These are phyloP conservation scores for Dendrobium nobile DNA, from an alignment of 106 monocot genomes.

Conservation along the genomic window DNA sequence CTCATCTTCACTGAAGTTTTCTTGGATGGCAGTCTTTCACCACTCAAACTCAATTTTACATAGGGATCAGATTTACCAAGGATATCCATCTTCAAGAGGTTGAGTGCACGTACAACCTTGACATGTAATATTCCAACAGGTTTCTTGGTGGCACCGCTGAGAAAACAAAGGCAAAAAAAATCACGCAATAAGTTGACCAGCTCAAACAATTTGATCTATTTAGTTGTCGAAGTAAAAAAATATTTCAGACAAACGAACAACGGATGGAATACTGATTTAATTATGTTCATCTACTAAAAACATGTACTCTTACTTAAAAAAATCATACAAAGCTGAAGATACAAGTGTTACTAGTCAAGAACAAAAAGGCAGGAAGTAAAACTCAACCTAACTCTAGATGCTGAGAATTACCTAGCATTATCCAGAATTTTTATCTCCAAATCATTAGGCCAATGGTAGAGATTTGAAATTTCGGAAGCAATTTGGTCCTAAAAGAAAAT, in stretches of 20 bases:
- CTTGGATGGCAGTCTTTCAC: slow-evolving; percentile 67
- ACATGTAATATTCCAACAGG: slow-evolving; percentile 88
- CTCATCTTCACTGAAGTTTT: slow-evolving; percentile 89
- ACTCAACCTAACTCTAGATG: too few relatives aligned
- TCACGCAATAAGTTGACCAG: neutral
- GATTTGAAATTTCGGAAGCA: slow-evolving; percentile 49
- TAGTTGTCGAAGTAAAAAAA: too few relatives aligned
- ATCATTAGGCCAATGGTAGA: slow-evolving; percentile 67
- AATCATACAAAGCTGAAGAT: too few relatives aligned
- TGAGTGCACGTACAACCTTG: slow-evolving; percentile 66
- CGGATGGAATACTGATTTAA: too few relatives aligned
- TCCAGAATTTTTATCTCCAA: slow-evolving; percentile 64
- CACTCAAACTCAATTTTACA: slow-evolving; percentile 76
- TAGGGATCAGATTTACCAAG: slow-evolving; percentile 95
- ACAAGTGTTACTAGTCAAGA: too few relatives aligned
- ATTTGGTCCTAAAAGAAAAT: slow-evolving; percentile 25
- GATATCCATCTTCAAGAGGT: slow-evolving; percentile 88
- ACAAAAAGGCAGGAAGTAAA: too few relatives aligned
- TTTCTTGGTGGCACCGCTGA: slow-evolving; percentile 67
- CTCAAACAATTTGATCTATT: too few relatives aligned
- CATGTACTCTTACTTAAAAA: too few relatives aligned
- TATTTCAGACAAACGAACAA: too few relatives aligned
- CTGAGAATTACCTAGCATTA: slow-evolving; percentile 33
- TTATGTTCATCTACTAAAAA: too few relatives aligned
- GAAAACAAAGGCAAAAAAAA: neutral